Base-by-base conservation (phyloP, 2,329 filamentous ascomycete genomes). In the Ascochyta viciae-villosae region DNA sequence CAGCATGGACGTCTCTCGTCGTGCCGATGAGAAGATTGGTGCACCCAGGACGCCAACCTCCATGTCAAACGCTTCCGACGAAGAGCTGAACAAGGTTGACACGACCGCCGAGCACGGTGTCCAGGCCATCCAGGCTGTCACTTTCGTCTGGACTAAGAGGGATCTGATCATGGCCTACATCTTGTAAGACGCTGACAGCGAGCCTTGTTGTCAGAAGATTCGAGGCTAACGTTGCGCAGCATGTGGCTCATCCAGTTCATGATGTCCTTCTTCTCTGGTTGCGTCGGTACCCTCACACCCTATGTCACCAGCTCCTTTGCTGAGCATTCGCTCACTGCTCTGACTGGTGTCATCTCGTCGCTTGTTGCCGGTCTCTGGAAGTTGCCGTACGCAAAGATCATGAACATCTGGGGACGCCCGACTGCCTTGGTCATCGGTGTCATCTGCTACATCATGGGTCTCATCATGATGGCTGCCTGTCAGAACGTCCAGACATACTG, bases 401-500 rank as follows among this genome's bases (percentile, higher is more conserved):
- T 79, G 60, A 76, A 79, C 59, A 72, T 79, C 53, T 79, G 73
- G 71, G 78, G 77, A 8, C 69, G 78, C 10, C 72, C 74, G 0
- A 63, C 74, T 41, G 77, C 75, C 6, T 71, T 76, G 19, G 56
- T 63, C 16, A 42, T 78, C 7, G 73, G 74, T 51, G 67, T 79
- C 22, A 51, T 46, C n/a, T 66, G 57, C 35, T 69, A 64, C 19
- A 58, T 67, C 31, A 50, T 75, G 19, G 71, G 71, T 5, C 63
- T 91, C 72, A 88, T 89, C 48, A 80, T 91, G 75, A 89, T 90
- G 82, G 89, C 89, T 6, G 81, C 78, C 1, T 89, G 84, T 73
- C 80, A 81, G 9, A 83, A 83, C 55, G 82, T 89, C 24, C 73
- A 83, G 60, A 85, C 82, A 0, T 90, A 87, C 72, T 85, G 84